phyloP scores from a whole-genome alignment of 331 rosid species.

The Malus hybrid region DNA sequence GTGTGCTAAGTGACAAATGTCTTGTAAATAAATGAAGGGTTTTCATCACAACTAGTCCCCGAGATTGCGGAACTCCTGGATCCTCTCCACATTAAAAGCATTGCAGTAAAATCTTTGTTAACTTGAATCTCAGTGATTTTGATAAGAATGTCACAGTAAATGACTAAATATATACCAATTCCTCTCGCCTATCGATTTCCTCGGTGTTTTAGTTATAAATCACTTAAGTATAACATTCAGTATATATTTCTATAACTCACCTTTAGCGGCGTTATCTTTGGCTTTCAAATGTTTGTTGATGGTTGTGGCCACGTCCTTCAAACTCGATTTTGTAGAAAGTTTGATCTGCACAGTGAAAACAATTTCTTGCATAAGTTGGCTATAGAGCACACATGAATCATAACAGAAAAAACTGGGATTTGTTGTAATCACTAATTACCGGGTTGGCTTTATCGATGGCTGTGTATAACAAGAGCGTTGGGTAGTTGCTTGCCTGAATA shows the following conservation, averaged over 20 bases:
- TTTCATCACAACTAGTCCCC: not conserved
- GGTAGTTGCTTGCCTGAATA: conserved; percentile 66
- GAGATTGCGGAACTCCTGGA: not conserved
- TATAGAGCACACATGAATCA: not conserved
- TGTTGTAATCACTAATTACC: conserved; percentile 13
- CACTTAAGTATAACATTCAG: not conserved
- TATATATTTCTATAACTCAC: conserved; percentile 50
- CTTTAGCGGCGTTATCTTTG: conserved; percentile 41
- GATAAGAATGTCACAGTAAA: too few species aligned
- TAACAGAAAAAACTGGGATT: not conserved
- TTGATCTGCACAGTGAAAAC: conserved; percentile 45
- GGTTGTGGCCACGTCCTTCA: conserved; percentile 79
- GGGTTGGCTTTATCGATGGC: conserved; percentile 43
- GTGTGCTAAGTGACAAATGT: too few species aligned
- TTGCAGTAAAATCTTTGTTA: too few species aligned
- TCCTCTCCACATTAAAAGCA: too few species aligned
- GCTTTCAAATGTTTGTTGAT: conserved; percentile 55
- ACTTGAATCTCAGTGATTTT: too few species aligned
- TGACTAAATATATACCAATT: not conserved
- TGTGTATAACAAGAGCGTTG: conserved; percentile 61
- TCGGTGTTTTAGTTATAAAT: not conserved
- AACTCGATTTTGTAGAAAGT: conserved; percentile 57
- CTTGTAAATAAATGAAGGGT: not conserved
- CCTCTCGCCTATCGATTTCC: not conserved
- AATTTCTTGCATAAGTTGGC: not conserved